These are phyloP conservation scores for Macrotyloma uniflorum DNA, from an alignment of 306 rosid genomes.

Conservation along the genomic window DNA sequence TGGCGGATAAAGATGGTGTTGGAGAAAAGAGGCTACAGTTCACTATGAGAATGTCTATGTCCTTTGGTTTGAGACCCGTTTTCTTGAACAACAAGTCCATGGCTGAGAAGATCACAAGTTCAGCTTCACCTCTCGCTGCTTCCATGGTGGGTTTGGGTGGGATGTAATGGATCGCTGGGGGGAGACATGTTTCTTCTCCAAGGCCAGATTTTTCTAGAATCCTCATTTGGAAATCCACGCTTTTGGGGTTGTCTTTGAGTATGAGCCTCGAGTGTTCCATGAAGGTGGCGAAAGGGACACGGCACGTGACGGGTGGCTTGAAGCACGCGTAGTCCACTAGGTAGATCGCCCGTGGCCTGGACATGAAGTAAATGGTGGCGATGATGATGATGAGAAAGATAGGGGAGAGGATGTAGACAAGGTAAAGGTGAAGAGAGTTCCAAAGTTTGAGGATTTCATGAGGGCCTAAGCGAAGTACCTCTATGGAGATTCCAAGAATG, in stretches of 20 bases:
- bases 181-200: constrained; percentile 76
- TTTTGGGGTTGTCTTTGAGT: constrained; percentile 68
- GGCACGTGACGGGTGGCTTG: constrained; percentile 81
- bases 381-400: constrained; percentile 61
- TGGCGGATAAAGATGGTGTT: constrained; percentile 79
- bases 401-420: constrained; percentile 61
- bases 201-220: constrained; percentile 82
- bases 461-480: constrained; percentile 69
- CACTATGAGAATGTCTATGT: constrained; percentile 74
- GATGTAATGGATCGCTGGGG: constrained; percentile 74
- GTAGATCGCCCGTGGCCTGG: constrained; percentile 69
- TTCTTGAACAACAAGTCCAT: constrained; percentile 58
- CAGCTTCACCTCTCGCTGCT: constrained; percentile 70
- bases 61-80: constrained; percentile 71
- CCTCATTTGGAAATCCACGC: constrained; percentile 83
- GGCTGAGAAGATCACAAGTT: constrained; percentile 76
- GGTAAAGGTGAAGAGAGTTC: constrained; percentile 59
- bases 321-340: constrained; percentile 80
- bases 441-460: constrained; percentile 55
- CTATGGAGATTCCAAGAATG: constrained; percentile 42
- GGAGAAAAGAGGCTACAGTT: constrained; percentile 88
- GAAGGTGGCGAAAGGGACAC: constrained; percentile 87
- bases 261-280: constrained; percentile 83
- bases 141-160: constrained; percentile 84
- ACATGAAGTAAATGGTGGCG: constrained; percentile 71